Evolutionary conservation across 805 yeast genomes (phyloP), one percentile per base, ranked within the genome.

Genomic region (Lipomyces sp.): DNA sequence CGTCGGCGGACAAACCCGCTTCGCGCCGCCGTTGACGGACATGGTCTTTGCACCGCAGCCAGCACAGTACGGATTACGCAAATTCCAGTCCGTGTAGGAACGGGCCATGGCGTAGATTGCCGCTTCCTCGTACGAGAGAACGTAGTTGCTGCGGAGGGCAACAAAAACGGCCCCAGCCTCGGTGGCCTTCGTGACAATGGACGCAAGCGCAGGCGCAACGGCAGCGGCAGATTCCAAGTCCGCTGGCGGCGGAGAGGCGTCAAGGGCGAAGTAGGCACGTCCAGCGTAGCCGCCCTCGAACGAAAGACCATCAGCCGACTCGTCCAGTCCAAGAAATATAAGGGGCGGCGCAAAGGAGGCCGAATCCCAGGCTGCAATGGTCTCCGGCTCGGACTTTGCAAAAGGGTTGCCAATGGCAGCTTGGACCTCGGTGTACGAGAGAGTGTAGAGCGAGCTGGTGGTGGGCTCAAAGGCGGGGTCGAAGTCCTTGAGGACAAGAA

Each of bases 61-160:
- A 5, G 91, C 90, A 65, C 98, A 91, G 68, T 76, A 84, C 50
- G 55, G 59, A 35, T 47, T 47, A 21, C 57, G 48, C 31, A 49
- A 18, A 41, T 86, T 72, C 96, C 97, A 91, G 67, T 90, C 95
- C 47, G 89, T 63, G 63, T 81, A 85, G 82, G 85, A 87, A 51
- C 83, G 80, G 0, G 86, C 91, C 63, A 90, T 93, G 2, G 95
- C 83, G 57, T 79, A 83, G 21, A 88, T 64, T 2, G 87, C 79
- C 0, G 88, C 84, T 45, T 83, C 84, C n/a, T 39, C 28, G 48
- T 40, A 53, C 32, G 23, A 45, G 36, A 38, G 57, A n/a, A 35
- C 41, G 31, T 36, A 57, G 43, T 28, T 43, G 38, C 21, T 34
- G 26, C 57, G 43, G 26, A 57, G 40, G 23, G 29, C 14, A 4